A percentile compares a stretch with the other conserved stretches of the same genome.
These are phyloP conservation scores for Triticum dicoccoides DNA, from an alignment of 176 grass and related monocot genomes.

Conservation along the genomic window DNA sequence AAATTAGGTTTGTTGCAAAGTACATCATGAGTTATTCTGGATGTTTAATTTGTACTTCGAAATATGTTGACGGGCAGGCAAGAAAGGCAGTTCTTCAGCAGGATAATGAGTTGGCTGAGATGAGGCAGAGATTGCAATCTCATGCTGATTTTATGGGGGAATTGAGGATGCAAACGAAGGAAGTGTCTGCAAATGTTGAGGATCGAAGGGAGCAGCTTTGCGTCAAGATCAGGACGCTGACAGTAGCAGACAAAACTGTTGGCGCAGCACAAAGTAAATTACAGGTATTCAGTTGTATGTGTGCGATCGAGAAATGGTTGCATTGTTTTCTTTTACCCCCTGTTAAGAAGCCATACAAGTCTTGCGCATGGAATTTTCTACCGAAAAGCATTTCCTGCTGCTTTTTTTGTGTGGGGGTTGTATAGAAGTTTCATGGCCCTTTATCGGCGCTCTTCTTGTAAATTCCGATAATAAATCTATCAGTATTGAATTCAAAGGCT, in stretches of 20 bases:
- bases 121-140: slow-evolving; percentile 45
- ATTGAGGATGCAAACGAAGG: slow-evolving; percentile 28
- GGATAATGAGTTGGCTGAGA: slow-evolving; percentile 66
- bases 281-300: slow-evolving; percentile 44
- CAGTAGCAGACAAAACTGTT: slow-evolving; percentile 53
- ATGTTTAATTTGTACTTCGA: neutral
- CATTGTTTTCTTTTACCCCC: neutral
- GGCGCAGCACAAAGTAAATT: slow-evolving; percentile 38
- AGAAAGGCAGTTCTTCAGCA: slow-evolving; percentile 49
- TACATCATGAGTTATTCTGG: neutral
- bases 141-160: slow-evolving; percentile 44
- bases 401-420: neutral
- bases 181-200: slow-evolving; percentile 47
- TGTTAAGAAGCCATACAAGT: neutral
- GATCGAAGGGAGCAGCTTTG: slow-evolving; percentile 48
- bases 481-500: neutral
- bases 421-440: neutral
- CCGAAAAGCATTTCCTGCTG: neutral
- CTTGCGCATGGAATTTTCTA: neutral
- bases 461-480: neutral
- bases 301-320: neutral
- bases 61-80: slow-evolving; percentile 32
- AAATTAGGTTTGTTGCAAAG: neutral
- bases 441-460: neutral
- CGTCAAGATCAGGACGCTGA: slow-evolving; percentile 55